Conservation (phyloP, 176 grass and related monocot genomes). For the Alopecurus myosuroides region DNA sequence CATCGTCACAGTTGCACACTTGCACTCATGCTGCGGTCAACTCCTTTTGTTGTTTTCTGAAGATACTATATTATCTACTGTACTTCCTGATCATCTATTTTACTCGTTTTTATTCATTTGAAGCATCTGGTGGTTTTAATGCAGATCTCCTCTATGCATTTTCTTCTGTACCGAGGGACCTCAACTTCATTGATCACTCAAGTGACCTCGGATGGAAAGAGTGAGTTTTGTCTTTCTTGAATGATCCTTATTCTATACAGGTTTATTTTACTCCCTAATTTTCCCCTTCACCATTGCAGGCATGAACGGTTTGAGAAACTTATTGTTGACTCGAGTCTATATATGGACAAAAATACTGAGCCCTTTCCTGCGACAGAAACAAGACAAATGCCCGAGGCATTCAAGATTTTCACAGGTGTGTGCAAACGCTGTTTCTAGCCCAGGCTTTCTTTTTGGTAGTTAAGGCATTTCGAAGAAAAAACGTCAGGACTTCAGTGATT, state of each 20-base stretch:
- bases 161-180: constrained; percentile 36
- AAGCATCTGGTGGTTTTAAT: neutral
- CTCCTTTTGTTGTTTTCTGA: neutral
- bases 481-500: neutral
- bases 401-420: constrained; percentile 86
- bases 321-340: constrained; percentile 63
- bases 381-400: constrained; percentile 63
- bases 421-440: neutral
- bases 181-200: constrained; percentile 69
- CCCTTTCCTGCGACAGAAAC: constrained; percentile 24
- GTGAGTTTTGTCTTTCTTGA: constrained; percentile 32
- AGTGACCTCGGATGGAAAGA: constrained; percentile 70
- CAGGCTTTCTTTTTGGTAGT: neutral
- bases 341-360: constrained; percentile 41
- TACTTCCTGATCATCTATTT: neutral
- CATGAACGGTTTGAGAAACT: constrained; percentile 68
- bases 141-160: constrained; percentile 72
- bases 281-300: constrained; percentile 18
- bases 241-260: neutral
- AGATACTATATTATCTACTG: neutral
- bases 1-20: neutral
- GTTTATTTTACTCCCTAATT: neutral
- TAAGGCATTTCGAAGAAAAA: neutral
- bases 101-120: neutral
- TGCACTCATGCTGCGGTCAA: neutral